Percentiles rank a stretch among this genome's conserved stretches.
These are phyloP conservation scores for Ganoderma lingzhi DNA, from an alignment of 1,284 basidiomycete genomes.

Conservation along the genomic window DNA sequence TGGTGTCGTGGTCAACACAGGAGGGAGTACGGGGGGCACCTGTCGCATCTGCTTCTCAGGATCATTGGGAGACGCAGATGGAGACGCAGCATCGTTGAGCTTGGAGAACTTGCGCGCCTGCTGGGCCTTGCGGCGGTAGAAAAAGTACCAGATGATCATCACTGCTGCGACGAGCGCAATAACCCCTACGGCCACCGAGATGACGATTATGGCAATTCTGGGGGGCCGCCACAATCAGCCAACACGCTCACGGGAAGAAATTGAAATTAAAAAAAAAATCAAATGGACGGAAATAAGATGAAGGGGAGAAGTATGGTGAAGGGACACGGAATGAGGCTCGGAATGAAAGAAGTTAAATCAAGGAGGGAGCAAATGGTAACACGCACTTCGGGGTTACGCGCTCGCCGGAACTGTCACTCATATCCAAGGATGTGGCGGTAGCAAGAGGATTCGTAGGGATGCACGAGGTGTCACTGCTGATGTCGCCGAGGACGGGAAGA, in stretches of 20 bases:
- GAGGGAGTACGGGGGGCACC: neutral
- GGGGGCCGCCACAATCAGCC: neutral
- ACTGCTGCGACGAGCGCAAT: conserved; percentile 47
- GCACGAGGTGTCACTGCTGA: conserved; percentile 40
- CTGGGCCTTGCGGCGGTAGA: conserved; percentile 46
- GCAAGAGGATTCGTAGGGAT: conserved; percentile 30
- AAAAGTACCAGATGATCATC: conserved; percentile 53
- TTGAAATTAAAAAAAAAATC: no score
- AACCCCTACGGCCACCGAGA: conserved; percentile 50
- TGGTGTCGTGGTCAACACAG: neutral
- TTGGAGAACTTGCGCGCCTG: conserved; percentile 25
- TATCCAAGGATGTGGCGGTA: conserved; percentile 19
- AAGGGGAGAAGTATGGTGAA: neutral
- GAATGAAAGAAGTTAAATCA: neutral
- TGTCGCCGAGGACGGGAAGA: conserved; percentile 41
- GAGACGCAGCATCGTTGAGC: conserved; percentile 24
- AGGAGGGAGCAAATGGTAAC: neutral
- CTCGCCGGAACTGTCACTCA: conserved; percentile 11
- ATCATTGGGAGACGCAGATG: conserved; percentile 13
- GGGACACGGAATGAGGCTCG: neutral
- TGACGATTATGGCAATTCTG: conserved; percentile 38
- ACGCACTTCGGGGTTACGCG: conserved; percentile 29
- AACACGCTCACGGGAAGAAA: conserved; percentile 1
- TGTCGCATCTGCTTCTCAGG: conserved; percentile 28
- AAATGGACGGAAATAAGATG: no score